phyloP scores from a whole-genome alignment of 176 grass and related monocot species.

The Avena sativa region DNA sequence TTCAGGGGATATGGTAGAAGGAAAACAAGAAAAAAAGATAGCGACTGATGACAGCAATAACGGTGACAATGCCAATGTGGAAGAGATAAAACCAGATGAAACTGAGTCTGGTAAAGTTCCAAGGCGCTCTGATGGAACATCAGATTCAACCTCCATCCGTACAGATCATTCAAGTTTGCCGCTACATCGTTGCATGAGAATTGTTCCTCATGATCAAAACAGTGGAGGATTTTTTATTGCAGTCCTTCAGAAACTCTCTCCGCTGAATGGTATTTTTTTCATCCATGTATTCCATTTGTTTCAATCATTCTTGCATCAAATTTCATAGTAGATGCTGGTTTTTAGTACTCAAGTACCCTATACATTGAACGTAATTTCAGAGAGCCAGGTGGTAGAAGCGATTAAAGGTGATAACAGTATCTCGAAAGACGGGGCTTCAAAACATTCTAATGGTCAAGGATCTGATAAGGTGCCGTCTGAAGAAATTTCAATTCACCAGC shows the following conservation, averaged over 20 bases:
- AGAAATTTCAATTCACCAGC: constrained; percentile 43
- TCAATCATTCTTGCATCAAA: constrained; percentile 11
- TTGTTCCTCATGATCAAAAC: constrained; percentile 96
- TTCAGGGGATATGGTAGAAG: constrained; percentile 21
- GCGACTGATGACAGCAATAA: constrained; percentile 1
- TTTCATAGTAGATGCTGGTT: background rate
- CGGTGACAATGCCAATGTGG: background rate
- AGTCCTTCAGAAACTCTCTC: constrained; percentile 80
- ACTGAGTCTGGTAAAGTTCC: constrained; percentile 38
- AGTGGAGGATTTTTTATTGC: constrained; percentile 96
- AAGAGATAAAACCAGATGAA: constrained; percentile 37
- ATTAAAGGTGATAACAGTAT: constrained; percentile 46
- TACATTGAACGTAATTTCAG: constrained; percentile 43
- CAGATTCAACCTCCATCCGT: constrained; percentile 16
- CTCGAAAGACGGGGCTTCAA: constrained; percentile 30
- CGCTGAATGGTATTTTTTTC: constrained; percentile 58
- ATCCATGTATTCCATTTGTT: constrained; percentile 29
- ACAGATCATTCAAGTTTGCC: constrained; percentile 78
- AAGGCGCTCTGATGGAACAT: constrained; percentile 30
- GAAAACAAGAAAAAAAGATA: constrained; percentile 42
- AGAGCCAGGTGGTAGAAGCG: constrained; percentile 49
- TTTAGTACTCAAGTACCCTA: constrained; percentile 1
- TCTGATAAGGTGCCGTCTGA: constrained; percentile 46
- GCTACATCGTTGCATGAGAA: constrained; percentile 88
- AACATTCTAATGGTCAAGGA: constrained; percentile 35